Evolutionary conservation across 2,329 filamentous ascomycete genomes (phyloP).

Genomic region (Exophiala xenobiotica): DNA sequence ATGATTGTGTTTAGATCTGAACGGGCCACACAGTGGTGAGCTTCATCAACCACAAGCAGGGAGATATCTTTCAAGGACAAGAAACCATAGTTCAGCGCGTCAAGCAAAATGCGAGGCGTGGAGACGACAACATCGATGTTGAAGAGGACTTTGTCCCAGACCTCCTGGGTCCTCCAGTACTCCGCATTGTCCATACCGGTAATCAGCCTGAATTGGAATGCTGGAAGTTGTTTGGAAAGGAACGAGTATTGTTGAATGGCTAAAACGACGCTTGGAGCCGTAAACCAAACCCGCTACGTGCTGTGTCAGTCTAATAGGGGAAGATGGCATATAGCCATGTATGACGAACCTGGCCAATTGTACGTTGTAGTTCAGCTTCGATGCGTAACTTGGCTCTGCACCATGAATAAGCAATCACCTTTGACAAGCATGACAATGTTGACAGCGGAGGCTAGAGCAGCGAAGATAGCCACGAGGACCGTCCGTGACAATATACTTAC

Average conservation of each 20-base stretch:
- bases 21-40: slow-evolving; percentile 69
- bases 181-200: slow-evolving; percentile 69
- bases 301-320: slow-evolving; percentile 1
- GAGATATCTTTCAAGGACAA: slow-evolving; percentile 63
- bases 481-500: slow-evolving; percentile 45
- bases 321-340: not conserved
- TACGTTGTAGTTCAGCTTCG: slow-evolving; percentile 59
- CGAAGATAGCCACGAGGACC: too few relatives aligned
- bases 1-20: slow-evolving; percentile 71
- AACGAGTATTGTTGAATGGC: slow-evolving; percentile 65
- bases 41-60: slow-evolving; percentile 81
- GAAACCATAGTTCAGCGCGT: slow-evolving; percentile 74
- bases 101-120: slow-evolving; percentile 71
- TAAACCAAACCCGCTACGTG: slow-evolving; percentile 63
- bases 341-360: slow-evolving; percentile 53
- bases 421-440: too few relatives aligned
- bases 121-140: slow-evolving; percentile 73
- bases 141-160: slow-evolving; percentile 67
- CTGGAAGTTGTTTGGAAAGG: slow-evolving; percentile 59
- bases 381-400: slow-evolving; percentile 67
- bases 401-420: not conserved
- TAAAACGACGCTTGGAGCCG: slow-evolving; percentile 67
- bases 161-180: slow-evolving; percentile 65
- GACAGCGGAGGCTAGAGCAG: not conserved
- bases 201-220: slow-evolving; percentile 60